Percentiles rank a stretch among this genome's conserved stretches.
Evolutionary conservation across 352 stramenopile species (phyloP).

Genomic region (Phytophthora boehmeriae): DNA sequence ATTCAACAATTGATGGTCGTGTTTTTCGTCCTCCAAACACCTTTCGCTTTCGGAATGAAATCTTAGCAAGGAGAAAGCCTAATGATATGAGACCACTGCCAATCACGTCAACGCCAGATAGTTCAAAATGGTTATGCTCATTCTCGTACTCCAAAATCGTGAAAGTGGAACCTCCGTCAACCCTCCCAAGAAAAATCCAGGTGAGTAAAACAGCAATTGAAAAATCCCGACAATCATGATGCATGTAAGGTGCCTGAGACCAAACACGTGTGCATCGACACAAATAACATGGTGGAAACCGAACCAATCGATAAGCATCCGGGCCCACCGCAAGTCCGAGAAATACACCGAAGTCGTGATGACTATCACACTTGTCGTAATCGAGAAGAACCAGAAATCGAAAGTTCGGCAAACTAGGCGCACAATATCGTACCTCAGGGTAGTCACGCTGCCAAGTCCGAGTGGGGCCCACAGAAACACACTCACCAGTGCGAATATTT

Average conservation of each 20-base stretch:
- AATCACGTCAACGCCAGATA: constrained; percentile 26
- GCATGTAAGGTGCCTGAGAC: constrained; percentile 14
- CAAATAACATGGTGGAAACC: constrained; percentile 36
- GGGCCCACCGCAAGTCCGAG: constrained; percentile 23
- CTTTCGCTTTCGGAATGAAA: constrained; percentile 28
- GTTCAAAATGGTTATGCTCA: constrained; percentile 15
- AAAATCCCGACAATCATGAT: constrained; percentile 18
- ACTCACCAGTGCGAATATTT: constrained; percentile 17
- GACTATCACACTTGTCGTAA: constrained; percentile 25
- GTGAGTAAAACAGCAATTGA: constrained; percentile 14
- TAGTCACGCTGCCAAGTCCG: constrained; percentile 25
- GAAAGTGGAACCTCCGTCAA: constrained; percentile 19
- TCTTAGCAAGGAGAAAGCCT: constrained; percentile 29
- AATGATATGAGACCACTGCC: constrained; percentile 32
- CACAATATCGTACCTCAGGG: constrained; percentile 41
- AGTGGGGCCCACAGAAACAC: constrained; percentile 25
- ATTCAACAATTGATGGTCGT: constrained; percentile 20
- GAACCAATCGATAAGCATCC: constrained; percentile 28
- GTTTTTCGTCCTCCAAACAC: constrained; percentile 10
- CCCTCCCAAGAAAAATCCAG: constrained; percentile 19
- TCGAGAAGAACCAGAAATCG: constrained; percentile 50
- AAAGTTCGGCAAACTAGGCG: constrained; percentile 35
- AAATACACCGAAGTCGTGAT: constrained; percentile 37
- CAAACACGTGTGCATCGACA: constrained; percentile 34
- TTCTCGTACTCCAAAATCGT: constrained; percentile 24